phyloP scores from a whole-genome alignment of 805 yeast species.

The Pichia kluyveri region DNA sequence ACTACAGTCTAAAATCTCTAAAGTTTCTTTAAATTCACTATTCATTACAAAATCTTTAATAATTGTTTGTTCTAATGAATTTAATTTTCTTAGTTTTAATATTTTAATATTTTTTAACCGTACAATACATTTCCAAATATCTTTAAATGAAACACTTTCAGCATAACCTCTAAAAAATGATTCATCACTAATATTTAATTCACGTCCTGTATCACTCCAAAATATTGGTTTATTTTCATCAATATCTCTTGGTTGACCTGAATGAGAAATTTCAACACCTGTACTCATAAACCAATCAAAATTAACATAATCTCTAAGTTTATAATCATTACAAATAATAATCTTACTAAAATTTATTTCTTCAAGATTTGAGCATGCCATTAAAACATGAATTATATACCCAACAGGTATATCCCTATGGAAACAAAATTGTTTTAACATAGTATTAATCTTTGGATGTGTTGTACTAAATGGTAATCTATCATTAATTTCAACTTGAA shows the following conservation, averaged over 20 bases:
- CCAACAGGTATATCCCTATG: conserved; percentile 79
- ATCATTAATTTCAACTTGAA: neutral
- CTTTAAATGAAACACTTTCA: conserved; percentile 33
- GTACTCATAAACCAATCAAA: conserved; percentile 26
- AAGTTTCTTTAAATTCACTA: conserved; percentile 12
- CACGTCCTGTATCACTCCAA: conserved; percentile 25
- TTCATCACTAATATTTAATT: conserved; percentile 23
- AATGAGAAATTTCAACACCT: conserved; percentile 15
- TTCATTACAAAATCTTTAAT: conserved; percentile 11
- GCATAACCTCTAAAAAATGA: conserved; percentile 25
- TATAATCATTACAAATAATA: conserved; percentile 60
- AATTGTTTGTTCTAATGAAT: conserved; percentile 27
- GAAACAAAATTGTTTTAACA: conserved; percentile 51
- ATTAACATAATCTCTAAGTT: conserved; percentile 31
- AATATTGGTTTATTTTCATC: conserved; percentile 13
- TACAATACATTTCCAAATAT: conserved; percentile 24
- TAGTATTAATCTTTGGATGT: conserved; percentile 58
- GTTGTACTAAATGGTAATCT: conserved; percentile 25
- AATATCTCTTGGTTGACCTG: conserved; percentile 7
- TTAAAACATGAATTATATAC: conserved; percentile 55
- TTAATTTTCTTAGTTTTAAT: conserved; percentile 22
- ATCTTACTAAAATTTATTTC: conserved; percentile 51
- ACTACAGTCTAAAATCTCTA: conserved; percentile 30
- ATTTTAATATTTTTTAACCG: conserved; percentile 13
- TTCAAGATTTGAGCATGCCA: conserved; percentile 54